phyloP scores from a whole-genome alignment of 306 rosid genomes.

The Geum urbanum region DNA sequence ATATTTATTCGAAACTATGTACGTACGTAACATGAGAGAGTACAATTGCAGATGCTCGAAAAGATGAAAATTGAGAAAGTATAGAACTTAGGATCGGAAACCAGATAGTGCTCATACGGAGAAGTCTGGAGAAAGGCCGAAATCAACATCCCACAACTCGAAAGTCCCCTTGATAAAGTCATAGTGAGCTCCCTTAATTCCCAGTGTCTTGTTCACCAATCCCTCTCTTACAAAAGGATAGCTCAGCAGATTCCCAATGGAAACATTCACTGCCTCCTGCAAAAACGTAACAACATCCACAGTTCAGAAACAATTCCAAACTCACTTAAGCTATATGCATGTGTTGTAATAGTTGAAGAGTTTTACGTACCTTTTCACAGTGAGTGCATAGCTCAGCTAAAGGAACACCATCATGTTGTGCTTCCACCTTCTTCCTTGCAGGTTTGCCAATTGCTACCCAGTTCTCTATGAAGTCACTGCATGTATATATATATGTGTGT shows the following conservation, averaged over 20 bases:
- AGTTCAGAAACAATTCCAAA: background rate
- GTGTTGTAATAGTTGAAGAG: too few relatives aligned
- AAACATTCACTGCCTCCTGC: slow-evolving; percentile 89
- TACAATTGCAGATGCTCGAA: slow-evolving; percentile 12
- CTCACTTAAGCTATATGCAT: background rate
- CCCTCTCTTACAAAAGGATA: slow-evolving; percentile 95
- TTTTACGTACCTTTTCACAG: slow-evolving; percentile 65
- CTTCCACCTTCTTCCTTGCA: slow-evolving; percentile 69
- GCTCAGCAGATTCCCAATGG: slow-evolving; percentile 81
- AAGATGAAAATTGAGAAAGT: background rate
- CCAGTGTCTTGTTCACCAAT: slow-evolving; percentile 72
- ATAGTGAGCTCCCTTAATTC: slow-evolving; percentile 79
- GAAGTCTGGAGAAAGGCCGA: slow-evolving; percentile 62
- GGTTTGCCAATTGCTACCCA: slow-evolving; percentile 77
- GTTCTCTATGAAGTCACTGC: slow-evolving; percentile 86
- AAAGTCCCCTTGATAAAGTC: slow-evolving; percentile 79
- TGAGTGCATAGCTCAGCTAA: slow-evolving; percentile 53
- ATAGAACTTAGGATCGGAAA: background rate
- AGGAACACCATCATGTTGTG: slow-evolving; percentile 29
- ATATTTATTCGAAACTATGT: slow-evolving; percentile 29
- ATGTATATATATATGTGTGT: background rate
- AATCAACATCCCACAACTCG: slow-evolving; percentile 90
- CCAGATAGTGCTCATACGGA: slow-evolving; percentile 65
- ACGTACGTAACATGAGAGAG: background rate
- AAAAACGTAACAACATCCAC: background rate